phyloP scores from a whole-genome alignment of 805 yeast genomes.

The Monosporozyma unispora region DNA sequence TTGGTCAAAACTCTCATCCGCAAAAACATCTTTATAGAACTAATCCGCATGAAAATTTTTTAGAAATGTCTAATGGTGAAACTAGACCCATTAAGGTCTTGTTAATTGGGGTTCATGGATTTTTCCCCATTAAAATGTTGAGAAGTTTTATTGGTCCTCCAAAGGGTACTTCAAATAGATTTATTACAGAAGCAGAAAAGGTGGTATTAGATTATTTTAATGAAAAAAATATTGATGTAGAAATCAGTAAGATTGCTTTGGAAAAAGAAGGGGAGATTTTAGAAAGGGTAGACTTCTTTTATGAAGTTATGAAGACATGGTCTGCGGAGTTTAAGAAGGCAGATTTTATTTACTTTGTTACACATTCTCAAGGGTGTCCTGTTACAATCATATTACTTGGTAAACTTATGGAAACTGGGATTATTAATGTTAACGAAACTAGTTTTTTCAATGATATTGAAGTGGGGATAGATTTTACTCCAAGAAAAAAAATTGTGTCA shows the following conservation, averaged over 20 bases:
- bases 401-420: conserved; percentile 53
- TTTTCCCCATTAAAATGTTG: conserved; percentile 80
- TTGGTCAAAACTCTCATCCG: conserved; percentile 13
- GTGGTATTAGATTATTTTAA: conserved; percentile 63
- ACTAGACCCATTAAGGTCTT: conserved; percentile 47
- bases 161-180: conserved; percentile 87
- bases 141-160: conserved; percentile 90
- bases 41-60: conserved; percentile 13
- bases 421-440: conserved; percentile 31
- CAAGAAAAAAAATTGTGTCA: conserved; percentile 43
- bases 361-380: conserved; percentile 95
- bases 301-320: conserved; percentile 64
- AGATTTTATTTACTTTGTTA: conserved; percentile 82
- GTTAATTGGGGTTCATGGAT: conserved; percentile 92
- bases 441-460: conserved; percentile 14
- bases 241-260: conserved; percentile 82
- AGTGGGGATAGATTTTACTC: conserved; percentile 5
- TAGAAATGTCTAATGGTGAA: conserved; percentile 13
- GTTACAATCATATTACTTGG: conserved; percentile 78
- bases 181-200: conserved; percentile 82
- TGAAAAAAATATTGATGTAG: conserved; percentile 32
- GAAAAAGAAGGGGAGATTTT: conserved; percentile 90
- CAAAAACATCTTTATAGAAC: conserved; percentile 12
- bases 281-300: conserved; percentile 76
- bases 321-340: conserved; percentile 43